phyloP scores from a whole-genome alignment of 345 rosid species.

The Camelina neglecta region DNA sequence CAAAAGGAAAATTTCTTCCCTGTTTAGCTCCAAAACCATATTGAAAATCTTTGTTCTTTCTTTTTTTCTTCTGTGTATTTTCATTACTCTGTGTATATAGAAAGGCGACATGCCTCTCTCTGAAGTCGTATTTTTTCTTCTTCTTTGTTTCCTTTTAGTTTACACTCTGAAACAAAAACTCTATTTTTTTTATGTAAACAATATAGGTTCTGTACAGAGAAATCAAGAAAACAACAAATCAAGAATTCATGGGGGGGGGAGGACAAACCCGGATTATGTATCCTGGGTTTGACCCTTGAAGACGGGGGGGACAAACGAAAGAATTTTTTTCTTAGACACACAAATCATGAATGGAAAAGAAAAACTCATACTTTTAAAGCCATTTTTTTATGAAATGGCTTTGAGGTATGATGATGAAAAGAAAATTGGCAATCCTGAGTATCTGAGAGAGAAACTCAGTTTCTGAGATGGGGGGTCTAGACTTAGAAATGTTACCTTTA shows the following conservation, averaged over 20 bases:
- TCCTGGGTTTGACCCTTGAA: conserved; percentile 40
- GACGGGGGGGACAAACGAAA: conserved; percentile 35
- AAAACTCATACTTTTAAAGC: conserved; percentile 30
- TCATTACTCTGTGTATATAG: conserved; percentile 42
- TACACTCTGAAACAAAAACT: conserved; percentile 43
- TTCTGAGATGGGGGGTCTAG: conserved; percentile 52
- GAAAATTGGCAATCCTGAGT: conserved; percentile 33
- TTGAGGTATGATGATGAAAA: conserved; percentile 24
- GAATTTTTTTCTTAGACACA: conserved; percentile 41
- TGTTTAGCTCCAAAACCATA: conserved; percentile 25
- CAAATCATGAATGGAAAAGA: conserved; percentile 29
- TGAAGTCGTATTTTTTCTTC: conserved; percentile 5
- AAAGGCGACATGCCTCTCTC: conserved; percentile 46
- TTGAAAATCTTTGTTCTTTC: conserved; percentile 15
- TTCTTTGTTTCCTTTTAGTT: not conserved
- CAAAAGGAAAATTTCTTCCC: not conserved
- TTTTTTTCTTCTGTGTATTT: conserved; percentile 30
- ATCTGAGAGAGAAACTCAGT: conserved; percentile 47
- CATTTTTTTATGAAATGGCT: conserved; percentile 32
- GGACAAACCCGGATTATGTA: conserved; percentile 40
- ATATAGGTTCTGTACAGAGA: conserved; percentile 47
- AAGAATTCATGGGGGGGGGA: conserved; percentile 41
- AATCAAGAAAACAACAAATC: conserved; percentile 45
- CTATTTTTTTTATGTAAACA: conserved; percentile 33
- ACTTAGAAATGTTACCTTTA: conserved; percentile 65